phyloP scores from a whole-genome alignment of 192 early-diverging fungal species.

The Oehlia diaphana region DNA sequence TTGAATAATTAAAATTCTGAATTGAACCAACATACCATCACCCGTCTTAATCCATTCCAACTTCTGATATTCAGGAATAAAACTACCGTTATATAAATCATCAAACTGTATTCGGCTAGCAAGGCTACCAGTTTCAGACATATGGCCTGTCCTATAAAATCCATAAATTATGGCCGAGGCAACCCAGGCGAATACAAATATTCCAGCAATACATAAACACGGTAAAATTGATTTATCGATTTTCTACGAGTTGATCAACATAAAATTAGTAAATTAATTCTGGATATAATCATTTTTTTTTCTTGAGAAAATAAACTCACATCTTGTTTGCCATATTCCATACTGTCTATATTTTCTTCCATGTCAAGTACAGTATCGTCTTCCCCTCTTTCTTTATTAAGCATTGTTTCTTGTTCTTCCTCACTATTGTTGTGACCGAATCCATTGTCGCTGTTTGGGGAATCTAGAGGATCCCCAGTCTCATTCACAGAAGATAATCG shows the following conservation, averaged over 20 bases:
- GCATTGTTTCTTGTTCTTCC: slow-evolving; percentile 13
- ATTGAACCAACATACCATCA: not conserved
- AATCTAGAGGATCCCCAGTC: not conserved
- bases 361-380: slow-evolving; percentile 25
- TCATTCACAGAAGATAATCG: not conserved
- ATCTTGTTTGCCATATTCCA: not conserved
- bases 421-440: not conserved
- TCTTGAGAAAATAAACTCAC: not conserved
- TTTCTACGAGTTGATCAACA: not conserved
- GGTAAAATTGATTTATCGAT: slow-evolving; percentile 13
- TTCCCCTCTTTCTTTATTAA: slow-evolving; percentile 11
- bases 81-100: slow-evolving; percentile 1
- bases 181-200: slow-evolving; percentile 16
- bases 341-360: not conserved
- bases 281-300: no score
- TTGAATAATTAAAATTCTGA: no score
- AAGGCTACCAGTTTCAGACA: not conserved
- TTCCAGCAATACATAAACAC: slow-evolving; percentile 18
- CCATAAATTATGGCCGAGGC: slow-evolving; percentile 9
- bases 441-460: not conserved
- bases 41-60: slow-evolving; percentile 2
- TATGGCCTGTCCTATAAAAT: not conserved
- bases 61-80: not conserved
- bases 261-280: not conserved
- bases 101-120: slow-evolving; percentile 13